Percentiles rank a stretch among this genome's conserved stretches.
phyloP scores from a whole-genome alignment of 495 filamentous ascomycete genomes.

The Hypoxylon intermedium region DNA sequence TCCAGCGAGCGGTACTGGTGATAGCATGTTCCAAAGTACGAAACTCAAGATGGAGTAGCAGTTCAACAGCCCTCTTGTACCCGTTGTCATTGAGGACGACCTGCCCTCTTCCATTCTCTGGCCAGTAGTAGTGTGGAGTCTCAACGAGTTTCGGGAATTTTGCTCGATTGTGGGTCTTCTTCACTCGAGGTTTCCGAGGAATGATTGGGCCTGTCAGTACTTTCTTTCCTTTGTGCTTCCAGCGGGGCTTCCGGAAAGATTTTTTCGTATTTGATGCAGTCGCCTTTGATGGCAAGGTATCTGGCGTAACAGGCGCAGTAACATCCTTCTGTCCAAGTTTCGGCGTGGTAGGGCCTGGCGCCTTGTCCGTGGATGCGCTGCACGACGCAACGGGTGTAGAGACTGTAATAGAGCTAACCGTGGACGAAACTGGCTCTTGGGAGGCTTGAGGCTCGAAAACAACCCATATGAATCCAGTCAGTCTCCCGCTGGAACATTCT shows the following conservation, averaged over 20 bases:
- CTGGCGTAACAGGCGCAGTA: conserved; percentile 2
- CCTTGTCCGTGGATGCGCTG: conserved; percentile 22
- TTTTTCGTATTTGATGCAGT: too few species aligned
- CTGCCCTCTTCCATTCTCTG: conserved; percentile 68
- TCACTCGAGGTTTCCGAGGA: conserved; percentile 62
- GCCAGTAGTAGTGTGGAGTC: conserved; percentile 74
- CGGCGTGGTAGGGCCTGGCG: conserved; percentile 35
- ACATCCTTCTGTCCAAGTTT: neutral
- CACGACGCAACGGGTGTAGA: conserved; percentile 40
- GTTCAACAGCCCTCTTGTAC: conserved; percentile 78
- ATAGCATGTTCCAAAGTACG: conserved; percentile 70
- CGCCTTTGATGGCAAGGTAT: conserved; percentile 21
- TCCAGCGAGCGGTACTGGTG: conserved; percentile 75
- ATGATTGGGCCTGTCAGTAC: conserved; percentile 61
- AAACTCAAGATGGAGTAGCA: conserved; percentile 87
- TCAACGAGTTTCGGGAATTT: conserved; percentile 49
- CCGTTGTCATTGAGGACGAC: conserved; percentile 71
- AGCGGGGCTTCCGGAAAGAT: conserved; percentile 31
- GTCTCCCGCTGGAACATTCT: conserved; percentile 87
- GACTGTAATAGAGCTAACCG: conserved; percentile 3
- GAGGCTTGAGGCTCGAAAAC: conserved; percentile 66
- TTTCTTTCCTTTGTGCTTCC: conserved; percentile 45
- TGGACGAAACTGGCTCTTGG: neutral
- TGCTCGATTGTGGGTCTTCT: conserved; percentile 60
- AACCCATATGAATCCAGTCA: conserved; percentile 95